Evolutionary conservation across 2,329 filamentous ascomycete species (phyloP), one percentile per base, ranked within the genome.

Genomic region (Talaromyces sp.): DNA sequence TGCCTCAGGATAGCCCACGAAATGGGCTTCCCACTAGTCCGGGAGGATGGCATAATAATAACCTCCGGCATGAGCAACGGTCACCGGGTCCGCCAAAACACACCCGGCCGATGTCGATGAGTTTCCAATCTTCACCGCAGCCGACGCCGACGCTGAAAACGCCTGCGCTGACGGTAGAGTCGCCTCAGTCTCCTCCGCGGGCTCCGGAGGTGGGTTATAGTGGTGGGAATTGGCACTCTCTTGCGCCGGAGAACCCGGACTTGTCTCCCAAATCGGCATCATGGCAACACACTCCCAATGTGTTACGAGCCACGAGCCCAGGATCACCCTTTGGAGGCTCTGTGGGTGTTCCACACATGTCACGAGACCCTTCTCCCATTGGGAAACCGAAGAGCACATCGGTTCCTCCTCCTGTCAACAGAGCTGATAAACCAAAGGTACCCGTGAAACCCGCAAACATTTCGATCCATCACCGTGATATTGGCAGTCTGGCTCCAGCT

Each of bases 351-450:
- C 55, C 57, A 31, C 61, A 54, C 3, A 5, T n/a, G 41, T 59
- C 58, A 19, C 54, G 61, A 35, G 48, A 60, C 27, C 58, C 60
- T 62, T 61, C 62, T 10, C 62, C 74, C 11, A 70, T 71, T 31
- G 66, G 68, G 12, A 72, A 74, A 56, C 53, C 62, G 14, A 76
- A 76, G 63, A 75, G 74, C 53, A 63, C 69, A 2, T 80, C 81
- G 4, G 72, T 80, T 11, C 90, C 90, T 10, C 91, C 91, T 4
- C 88, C 89, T 0, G 82, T 92, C 41, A 94, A 95, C 71, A 86
- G 92, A 58, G 86, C 87, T 31, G 90, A 90, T 46, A 96, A 95
- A 73, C 88, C 88, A 3, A 87, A 85, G 67, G 83, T 89, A 58
- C 81, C 81, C 11, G 72, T 75, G 10, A 85, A 85, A 64, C 71